Evolutionary conservation across 441 rosid species (phyloP), one percentile per base, ranked within the genome.

Genomic region (Corymbia citriodora): DNA sequence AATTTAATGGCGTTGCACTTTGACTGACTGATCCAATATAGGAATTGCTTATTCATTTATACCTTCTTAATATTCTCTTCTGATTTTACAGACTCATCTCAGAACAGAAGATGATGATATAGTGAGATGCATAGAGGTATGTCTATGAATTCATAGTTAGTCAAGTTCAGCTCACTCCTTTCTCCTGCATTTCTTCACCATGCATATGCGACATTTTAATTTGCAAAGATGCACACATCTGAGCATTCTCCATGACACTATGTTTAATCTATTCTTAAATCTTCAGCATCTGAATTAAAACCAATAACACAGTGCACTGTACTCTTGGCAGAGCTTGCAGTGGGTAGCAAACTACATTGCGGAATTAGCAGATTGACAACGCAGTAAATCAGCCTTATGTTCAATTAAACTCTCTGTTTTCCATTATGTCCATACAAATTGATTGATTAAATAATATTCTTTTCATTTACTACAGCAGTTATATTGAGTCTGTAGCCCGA

Each of bases 111-210:
- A 95, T 89, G 96, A 96, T 87, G 98, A 96, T 92, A 93, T 97
- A 89, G 94, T 95, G 50, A 94, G 94, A 89, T 96, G 99, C 95
- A 94, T 96, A 59, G 94, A 94, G 97, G 99, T 97, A 95, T 74
- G 59, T 25, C 52, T 23, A 8, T 11, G 85, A 18, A 9, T 79
- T 79, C 85, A 7, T 40, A 79, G 25, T 79, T 23, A 79, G 85
- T 45, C 10, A 6, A 79, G 85, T 79, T 23, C 85, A 23, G 52
- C n/a, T 27, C 18, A 19, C 52, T 53, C 11, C 57, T 83, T 68
- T 49, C 53, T 65, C 50, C 63, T 2, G 27, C 68, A 36, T 55
- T 57, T 55, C 61, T 79, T 12, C 4, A 3, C 85, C 85, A 79
- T 23, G 18, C 53, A 23, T 23, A 79, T 23, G 52, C 27, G n/a